Evolutionary conservation across 2,329 filamentous ascomycete genomes (phyloP).

Genomic region (Penicillium sp.): DNA sequence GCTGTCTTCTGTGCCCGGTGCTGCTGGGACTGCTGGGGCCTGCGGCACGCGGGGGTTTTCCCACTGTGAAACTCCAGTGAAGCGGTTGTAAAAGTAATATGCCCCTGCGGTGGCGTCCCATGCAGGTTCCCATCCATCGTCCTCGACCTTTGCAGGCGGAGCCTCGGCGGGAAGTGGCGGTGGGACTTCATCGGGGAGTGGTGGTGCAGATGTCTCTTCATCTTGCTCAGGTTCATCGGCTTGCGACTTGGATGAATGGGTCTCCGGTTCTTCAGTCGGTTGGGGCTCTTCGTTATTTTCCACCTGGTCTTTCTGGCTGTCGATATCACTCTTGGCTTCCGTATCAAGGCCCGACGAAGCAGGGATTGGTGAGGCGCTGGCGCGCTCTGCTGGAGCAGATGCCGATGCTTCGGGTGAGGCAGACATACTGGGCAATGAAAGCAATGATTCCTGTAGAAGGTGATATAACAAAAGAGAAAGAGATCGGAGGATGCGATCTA

Average conservation of each 20-base stretch:
- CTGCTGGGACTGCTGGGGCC: constrained; percentile 20
- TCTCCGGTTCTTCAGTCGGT: constrained; percentile 46
- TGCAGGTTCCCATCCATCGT: constrained; percentile 75
- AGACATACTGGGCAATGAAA: constrained; percentile 12
- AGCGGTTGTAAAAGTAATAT: constrained; percentile 83
- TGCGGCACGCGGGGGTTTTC: constrained; percentile 75
- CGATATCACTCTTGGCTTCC: constrained; percentile 27
- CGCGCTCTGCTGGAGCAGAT: constrained; percentile 64
- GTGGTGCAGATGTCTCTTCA: constrained; percentile 30
- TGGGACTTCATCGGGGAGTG: constrained; percentile 43
- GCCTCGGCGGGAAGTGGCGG: constrained; percentile 54
- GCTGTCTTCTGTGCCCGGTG: constrained; percentile 27
- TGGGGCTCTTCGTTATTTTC: constrained; percentile 3
- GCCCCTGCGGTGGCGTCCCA: constrained; percentile 68
- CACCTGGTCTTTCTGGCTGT: constrained; percentile 12
- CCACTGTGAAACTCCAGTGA: constrained; percentile 74
- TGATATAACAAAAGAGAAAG: neutral
- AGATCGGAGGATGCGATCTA: neutral
- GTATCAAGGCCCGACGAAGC: constrained; percentile 84
- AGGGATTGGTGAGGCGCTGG: constrained; percentile 82
- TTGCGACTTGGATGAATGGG: constrained; percentile 11
- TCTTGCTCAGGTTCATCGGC: constrained; percentile 19
- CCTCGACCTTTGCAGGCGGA: constrained; percentile 43
- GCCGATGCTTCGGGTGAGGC: constrained; percentile 2
- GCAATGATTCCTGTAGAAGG: neutral